Base-by-base conservation (phyloP, 2,329 filamentous ascomycete genomes). In the Penicillium sp. region DNA sequence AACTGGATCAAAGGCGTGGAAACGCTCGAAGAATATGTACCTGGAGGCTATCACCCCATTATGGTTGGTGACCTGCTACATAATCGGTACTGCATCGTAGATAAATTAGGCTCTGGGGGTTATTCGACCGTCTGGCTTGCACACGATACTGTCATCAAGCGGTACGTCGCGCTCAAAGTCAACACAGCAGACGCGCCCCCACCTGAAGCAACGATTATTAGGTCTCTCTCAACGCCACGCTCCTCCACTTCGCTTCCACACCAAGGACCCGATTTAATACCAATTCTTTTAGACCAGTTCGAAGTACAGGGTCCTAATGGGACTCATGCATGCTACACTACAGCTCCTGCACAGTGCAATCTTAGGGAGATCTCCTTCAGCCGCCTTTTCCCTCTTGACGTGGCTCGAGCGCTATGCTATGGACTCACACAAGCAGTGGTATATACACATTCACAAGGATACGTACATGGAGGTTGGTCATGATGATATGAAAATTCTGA, bases 121-220 rank as follows among this genome's bases (percentile, higher is more conserved):
- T 70, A 65, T 53, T 73, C 70, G 3, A 73, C 69, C 1, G 64
- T 72, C 39, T 75, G 69, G 69, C 57, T 73, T 46, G 68, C 69
- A 6, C 63, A 53, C 4, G 70, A 75, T 44, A 58, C 50, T 42
- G 43, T 43, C 1, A 2, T 49, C 0, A 45, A 58, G 2, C 51
- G 31, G 10, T 67, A 67, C 51, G 62, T 67, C 49, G 63, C 63
- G n/a, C 33, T 67, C 3, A 68, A 68, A 38, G 49, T 67, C 28
- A 51, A 52, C 22, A 61, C 61, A 24, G 56, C 62, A 45, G 40
- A 56, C 29, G 53, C 54, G 2, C 8, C 35, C 48, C 38, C 38
- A 3, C 52, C 39, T 6, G 62, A 68, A 41, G 57, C 24, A 4
- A 21, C 29, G 4, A 9, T 37, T 4, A 17, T 37, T 9, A 21